Conservation (phyloP, 2,329 filamentous ascomycete species). For the Fonsecaea erecta region DNA sequence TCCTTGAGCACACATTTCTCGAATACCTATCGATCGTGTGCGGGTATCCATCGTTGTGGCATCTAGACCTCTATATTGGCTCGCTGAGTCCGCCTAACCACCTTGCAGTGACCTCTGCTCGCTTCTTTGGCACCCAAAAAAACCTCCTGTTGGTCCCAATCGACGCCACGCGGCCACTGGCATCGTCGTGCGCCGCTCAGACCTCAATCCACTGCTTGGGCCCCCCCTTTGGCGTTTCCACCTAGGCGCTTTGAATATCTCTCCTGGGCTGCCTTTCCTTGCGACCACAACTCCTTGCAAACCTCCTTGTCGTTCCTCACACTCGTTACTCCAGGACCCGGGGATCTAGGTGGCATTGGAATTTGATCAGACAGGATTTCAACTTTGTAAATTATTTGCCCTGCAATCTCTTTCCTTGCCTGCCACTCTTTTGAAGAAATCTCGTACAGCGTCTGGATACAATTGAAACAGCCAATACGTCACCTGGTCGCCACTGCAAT, state of each 20-base stretch:
- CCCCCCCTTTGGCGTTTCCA: not conserved
- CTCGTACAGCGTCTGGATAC: conserved; percentile 15
- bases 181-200: conserved; percentile 14
- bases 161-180: conserved; percentile 20
- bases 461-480: conserved; percentile 12
- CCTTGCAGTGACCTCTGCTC: not conserved
- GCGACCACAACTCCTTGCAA: conserved; percentile 14
- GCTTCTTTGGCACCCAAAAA: conserved; percentile 10
- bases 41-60: not conserved
- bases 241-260: conserved; percentile 22
- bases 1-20: conserved; percentile 25
- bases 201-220: conserved; percentile 11
- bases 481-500: conserved; percentile 16
- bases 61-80: not conserved
- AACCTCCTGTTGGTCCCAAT: conserved; percentile 7
- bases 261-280: not conserved
- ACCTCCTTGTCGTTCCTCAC: conserved; percentile 19
- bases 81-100: not conserved
- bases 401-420: conserved; percentile 19
- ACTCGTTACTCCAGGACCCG: conserved; percentile 20
- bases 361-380: conserved; percentile 13
- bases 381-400: conserved; percentile 13
- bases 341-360: conserved; percentile 7
- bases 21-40: not conserved
- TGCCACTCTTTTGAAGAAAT: conserved; percentile 21